Evolutionary conservation across 345 rosid species (phyloP).

Genomic region (Citrus mangshanensis): DNA sequence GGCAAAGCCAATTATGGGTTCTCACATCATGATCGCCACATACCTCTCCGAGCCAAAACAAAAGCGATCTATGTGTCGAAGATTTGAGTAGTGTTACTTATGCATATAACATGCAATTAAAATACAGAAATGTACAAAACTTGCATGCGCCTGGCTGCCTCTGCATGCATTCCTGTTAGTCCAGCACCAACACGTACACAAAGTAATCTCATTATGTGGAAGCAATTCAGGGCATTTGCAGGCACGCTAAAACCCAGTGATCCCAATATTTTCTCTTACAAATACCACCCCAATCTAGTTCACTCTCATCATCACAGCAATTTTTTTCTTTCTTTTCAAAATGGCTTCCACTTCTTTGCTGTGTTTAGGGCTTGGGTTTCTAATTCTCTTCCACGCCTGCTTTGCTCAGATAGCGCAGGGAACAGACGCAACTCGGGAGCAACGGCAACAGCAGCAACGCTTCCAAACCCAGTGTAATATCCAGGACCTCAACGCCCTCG

Average conservation of each 20-base stretch:
- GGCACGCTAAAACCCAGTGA: neutral
- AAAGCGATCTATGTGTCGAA: neutral
- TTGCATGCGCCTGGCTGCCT: neutral
- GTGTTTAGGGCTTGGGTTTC: constrained; percentile 2
- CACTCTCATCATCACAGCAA: neutral
- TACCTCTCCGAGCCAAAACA: neutral
- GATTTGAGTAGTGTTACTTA: neutral
- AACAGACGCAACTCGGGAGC: neutral
- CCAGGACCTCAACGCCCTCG: constrained; percentile 22
- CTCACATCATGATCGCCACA: neutral
- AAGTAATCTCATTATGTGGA: neutral
- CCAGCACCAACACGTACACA: neutral
- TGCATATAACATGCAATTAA: neutral
- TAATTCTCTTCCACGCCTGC: constrained; percentile 1
- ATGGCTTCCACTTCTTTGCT: constrained; percentile 1
- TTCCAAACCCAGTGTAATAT: constrained; percentile 30
- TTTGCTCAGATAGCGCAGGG: constrained; percentile 2
- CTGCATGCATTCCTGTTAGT: neutral
- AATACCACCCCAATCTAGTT: neutral
- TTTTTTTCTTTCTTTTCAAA: neutral
- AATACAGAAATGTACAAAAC: neutral
- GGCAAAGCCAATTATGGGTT: neutral
- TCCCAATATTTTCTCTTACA: neutral
- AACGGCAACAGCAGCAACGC: constrained; percentile 14
- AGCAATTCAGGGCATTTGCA: neutral